Base-by-base conservation (phyloP, 1,284 basidiomycete species). In the Omphalotus olearius region DNA sequence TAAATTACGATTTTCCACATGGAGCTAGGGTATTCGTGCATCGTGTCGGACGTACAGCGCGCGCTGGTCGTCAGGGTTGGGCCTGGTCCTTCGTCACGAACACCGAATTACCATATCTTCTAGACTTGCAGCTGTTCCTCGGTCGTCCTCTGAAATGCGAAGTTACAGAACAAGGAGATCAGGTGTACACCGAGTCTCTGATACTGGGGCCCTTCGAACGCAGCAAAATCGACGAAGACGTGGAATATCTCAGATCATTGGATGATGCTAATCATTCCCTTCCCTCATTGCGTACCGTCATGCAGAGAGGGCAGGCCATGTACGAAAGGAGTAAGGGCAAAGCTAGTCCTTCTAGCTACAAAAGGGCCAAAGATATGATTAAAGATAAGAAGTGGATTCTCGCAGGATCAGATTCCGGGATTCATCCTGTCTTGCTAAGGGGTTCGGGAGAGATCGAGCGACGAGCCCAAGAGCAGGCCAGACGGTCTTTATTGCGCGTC, bases 1-100 rank as follows among this genome's bases (percentile, higher is more conserved):
- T 99, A 68, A 99, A 99, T 68, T 99, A 94, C 67, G 96, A 99
- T 64, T 98, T 99, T 59, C 95, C 97, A 0, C 86, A 93, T 49
- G 93, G 94, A 26, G 84, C 94, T 0, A 76, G 96, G 51, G 85
- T 97, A 4, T 99, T 98, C 62, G 88, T 99, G 0, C 97, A 99
- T 70, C 89, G 97, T 56, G 96, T 99, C 17, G 97, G 97, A 42
- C 83, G 97, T 55, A 99, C 97, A 1, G 97, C 97, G 0, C 82
- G 97, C 61, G 96, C 96, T 0, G 97, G 97, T 6, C 77, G 93
- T 52, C 88, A 87, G 64, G 97, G 97, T 33, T 94, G 93, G 85
- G 97, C 96, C 0, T 99, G 93, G 91, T 93, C 90, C 2, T 88
- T 99, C 61, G 79, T 98, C 51, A 91, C 89, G 6, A 81, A 88